These are phyloP conservation scores for Suillus variegatus DNA, from an alignment of 768 basidiomycete species.

Conservation along the genomic window DNA sequence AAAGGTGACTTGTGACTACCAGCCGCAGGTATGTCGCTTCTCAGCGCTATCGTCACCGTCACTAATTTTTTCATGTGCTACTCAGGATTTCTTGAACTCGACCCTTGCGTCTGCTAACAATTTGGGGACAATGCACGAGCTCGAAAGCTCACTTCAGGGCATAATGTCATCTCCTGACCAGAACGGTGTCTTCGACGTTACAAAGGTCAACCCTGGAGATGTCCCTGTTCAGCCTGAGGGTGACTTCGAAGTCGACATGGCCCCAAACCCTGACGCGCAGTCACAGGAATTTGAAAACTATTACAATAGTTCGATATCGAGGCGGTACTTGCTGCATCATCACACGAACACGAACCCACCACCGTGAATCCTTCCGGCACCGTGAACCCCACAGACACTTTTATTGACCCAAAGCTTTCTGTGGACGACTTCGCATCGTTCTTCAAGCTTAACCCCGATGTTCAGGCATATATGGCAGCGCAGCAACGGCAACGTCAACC, in stretches of 20 bases:
- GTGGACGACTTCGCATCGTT: slow-evolving; percentile 20
- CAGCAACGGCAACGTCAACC: slow-evolving; percentile 17
- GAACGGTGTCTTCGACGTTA: slow-evolving; percentile 38
- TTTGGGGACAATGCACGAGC: not conserved
- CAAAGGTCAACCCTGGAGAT: slow-evolving; percentile 31
- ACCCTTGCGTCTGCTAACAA: slow-evolving; percentile 16
- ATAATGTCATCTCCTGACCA: slow-evolving; percentile 33
- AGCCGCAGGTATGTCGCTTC: slow-evolving; percentile 16
- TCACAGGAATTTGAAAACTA: slow-evolving; percentile 15
- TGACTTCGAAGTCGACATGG: slow-evolving; percentile 37
- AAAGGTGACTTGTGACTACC: slow-evolving; percentile 8
- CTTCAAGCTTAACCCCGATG: slow-evolving; percentile 19
- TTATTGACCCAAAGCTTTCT: slow-evolving; percentile 7
- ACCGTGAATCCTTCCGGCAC: not conserved
- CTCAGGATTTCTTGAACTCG: slow-evolving; percentile 16
- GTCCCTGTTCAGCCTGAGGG: slow-evolving; percentile 37
- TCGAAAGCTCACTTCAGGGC: slow-evolving; percentile 25
- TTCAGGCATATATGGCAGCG: slow-evolving; percentile 14
- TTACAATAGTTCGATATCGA: slow-evolving; percentile 26
- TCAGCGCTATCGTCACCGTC: not conserved
- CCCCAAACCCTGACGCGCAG: not conserved
- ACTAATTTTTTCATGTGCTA: not conserved
- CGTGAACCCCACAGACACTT: slow-evolving; percentile 9
- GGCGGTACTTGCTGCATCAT: not conserved
- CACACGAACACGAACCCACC: not conserved